A percentile compares a stretch with the other conserved stretches of the same genome.
Conservation (phyloP, 2,329 filamentous ascomycete genomes). For the Xylaria arbuscula region DNA sequence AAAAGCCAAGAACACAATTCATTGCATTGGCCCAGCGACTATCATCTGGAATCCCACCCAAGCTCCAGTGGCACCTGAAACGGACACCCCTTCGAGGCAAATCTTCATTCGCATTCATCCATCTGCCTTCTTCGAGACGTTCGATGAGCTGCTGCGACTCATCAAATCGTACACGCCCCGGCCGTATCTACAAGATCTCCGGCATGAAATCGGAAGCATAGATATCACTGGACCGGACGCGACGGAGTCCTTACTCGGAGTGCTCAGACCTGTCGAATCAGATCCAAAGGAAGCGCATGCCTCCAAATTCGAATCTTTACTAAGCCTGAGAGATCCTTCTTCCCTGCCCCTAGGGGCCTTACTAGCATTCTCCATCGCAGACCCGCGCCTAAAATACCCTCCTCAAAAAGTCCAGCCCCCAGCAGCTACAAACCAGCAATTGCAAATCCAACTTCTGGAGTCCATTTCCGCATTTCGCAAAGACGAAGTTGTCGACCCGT, state of each 20-base stretch:
- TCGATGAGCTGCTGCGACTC: slow-evolving; percentile 69
- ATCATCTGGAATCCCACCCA: slow-evolving; percentile 76
- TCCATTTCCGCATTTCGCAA: slow-evolving; percentile 75
- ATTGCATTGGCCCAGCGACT: slow-evolving; percentile 76
- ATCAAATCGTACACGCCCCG: slow-evolving; percentile 70
- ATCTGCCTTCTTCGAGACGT: slow-evolving; percentile 77
- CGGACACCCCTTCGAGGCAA: slow-evolving; percentile 51
- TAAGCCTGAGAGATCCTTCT: slow-evolving; percentile 73
- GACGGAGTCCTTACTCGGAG: slow-evolving; percentile 78
- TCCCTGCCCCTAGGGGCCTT: slow-evolving; percentile 76
- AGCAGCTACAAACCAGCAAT: slow-evolving; percentile 45
- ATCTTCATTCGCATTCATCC: slow-evolving; percentile 84
- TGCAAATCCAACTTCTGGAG: slow-evolving; percentile 60
- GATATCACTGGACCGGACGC: slow-evolving; percentile 75
- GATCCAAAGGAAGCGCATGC: slow-evolving; percentile 56
- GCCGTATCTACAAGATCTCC: slow-evolving; percentile 74
- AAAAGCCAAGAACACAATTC: slow-evolving; percentile 63
- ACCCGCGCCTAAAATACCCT: slow-evolving; percentile 84
- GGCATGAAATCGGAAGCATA: slow-evolving; percentile 73
- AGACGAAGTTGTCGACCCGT: slow-evolving; percentile 61
- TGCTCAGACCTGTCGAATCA: slow-evolving; percentile 65
- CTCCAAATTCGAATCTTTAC: slow-evolving; percentile 62
- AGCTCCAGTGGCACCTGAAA: slow-evolving; percentile 38
- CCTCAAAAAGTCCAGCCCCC: slow-evolving; percentile 65
- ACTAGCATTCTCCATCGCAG: slow-evolving; percentile 77